Evolutionary conservation across 2,329 filamentous ascomycete genomes (phyloP).

Genomic region (Colletotrichum filicis): DNA sequence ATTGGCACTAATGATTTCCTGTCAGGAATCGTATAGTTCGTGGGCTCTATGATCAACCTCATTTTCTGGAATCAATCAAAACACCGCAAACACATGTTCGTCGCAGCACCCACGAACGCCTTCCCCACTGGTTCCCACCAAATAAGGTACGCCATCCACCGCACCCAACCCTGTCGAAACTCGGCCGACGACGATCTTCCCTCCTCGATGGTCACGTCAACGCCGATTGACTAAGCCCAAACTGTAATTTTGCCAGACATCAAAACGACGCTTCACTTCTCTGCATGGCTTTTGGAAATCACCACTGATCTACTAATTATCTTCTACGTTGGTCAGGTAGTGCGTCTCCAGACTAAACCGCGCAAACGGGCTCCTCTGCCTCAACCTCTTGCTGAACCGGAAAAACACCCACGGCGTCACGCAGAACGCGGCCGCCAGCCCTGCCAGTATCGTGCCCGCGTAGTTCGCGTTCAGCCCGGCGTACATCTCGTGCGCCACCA

Average conservation of each 20-base stretch:
- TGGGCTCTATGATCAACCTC: neutral
- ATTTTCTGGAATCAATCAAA: neutral
- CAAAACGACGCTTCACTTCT: neutral
- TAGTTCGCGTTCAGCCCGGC: conserved; percentile 37
- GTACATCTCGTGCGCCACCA: conserved; percentile 40
- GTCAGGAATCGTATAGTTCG: neutral
- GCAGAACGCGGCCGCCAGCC: conserved; percentile 37
- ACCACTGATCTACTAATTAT: neutral
- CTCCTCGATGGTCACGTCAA: neutral
- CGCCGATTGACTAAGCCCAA: conserved; percentile 7
- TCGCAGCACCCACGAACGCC: conserved; percentile 11
- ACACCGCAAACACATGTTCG: conserved; percentile 22
- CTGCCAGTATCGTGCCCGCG: conserved; percentile 39
- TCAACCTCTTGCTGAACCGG: conserved; percentile 38
- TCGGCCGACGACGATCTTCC: conserved; percentile 6
- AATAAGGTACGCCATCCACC: conserved; percentile 27
- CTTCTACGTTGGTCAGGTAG: conserved; percentile 34
- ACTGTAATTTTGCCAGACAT: neutral
- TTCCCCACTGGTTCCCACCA: conserved; percentile 33
- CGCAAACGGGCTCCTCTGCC: conserved; percentile 40
- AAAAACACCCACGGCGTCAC: conserved; percentile 37
- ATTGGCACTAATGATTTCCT: neutral
- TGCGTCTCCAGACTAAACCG: conserved; percentile 38
- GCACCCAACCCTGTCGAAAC: conserved; percentile 30
- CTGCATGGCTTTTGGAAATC: neutral